Evolutionary conservation across 148 eudicot species (phyloP), one percentile per base, ranked within the genome.

Genomic region (Rhododendron vialii): DNA sequence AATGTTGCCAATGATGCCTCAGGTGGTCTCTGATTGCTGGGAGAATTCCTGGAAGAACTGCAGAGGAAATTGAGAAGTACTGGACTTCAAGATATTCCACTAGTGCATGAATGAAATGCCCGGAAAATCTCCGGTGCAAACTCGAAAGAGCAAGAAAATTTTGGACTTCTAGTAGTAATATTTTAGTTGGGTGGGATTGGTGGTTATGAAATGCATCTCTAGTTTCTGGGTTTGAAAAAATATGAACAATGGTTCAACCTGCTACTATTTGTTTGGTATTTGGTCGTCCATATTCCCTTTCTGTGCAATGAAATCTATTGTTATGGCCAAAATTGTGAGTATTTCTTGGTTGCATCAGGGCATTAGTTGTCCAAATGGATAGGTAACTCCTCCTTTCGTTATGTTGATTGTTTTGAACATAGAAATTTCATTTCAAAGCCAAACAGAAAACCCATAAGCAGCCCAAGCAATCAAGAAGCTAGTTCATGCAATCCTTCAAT

Each of bases 11-110:
- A 75, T 26, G 81, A 43, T 30, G 20, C 26, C 47, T 43, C 50
- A 89, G 91, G 80, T 90, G 91, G 91, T 80, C 89, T 84, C 65
- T 90, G 17, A 90, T 90, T 90, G 91, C 91, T 57, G 91, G 91
- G 55, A 87, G 91, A 73, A 89, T 89, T 48, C 91, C 91, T 9
- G 91, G 91, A 86, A 89, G 91, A 86, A 89, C 80, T 26, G 91
- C 91, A 69, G 89, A 88, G 65, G 91, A 90, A 81, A 90, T 90
- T 81, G 86, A 86, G 28, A 86, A 86, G 77, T 90, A 90, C 18
- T 90, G 89, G 91, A 88, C 38, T 74, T n/a, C 91, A 82, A 90
- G 83, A 84, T 78, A 48, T 48, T 80, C 88, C 28, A 74, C 87
- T 7, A 87, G 74, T 17, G 79, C 12, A 18, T 38, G 47, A 86